Evolutionary conservation across 192 early-diverging fungal species (phyloP), one percentile per base, ranked within the genome.

Genomic region (Coemansia sp.): DNA sequence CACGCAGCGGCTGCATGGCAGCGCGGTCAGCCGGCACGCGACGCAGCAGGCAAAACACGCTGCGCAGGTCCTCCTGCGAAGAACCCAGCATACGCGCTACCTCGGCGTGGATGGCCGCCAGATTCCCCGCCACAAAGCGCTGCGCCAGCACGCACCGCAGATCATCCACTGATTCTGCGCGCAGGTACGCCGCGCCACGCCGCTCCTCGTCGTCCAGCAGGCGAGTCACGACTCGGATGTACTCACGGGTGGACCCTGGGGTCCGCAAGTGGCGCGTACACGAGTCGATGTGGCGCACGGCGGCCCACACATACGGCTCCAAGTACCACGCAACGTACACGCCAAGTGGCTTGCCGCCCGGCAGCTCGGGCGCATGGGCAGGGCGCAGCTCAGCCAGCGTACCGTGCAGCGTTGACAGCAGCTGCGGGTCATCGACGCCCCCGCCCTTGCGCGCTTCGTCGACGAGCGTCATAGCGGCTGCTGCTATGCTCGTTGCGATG

Each of bases 141-240:
- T 74, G 85, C 61, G 94, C 92, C 73, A 92, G 92, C 24, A 78
- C 90, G 19, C 74, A 78, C 59, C 90, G 88, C 9, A 96, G 83
- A 46, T 71, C 84, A 53, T 89, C 86, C 44, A 87, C 73, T 7
- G 93, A 92, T 42, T 84, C 86, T 33, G 79, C 75, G 73, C 94
- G 91, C 13, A 96, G 75, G 69, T 93, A 94, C 70, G 87, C 85
- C 66, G 90, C 81, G 3, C 93, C 90, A 24, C 92, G 91, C 17
- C 73, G 84, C 65, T 94, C 92, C 79, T 96, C 94, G 50, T 88
- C 85, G 3, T 68, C 87, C 78, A 13, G 74, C 72, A 61, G 93
- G 73, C 31, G 92, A 87, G 19, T 8, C 70, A 91, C 91, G 86
- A 91, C 93, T 64, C 93, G 94, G 90, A 96, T 93, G 75, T 96